Evolutionary conservation across 169 alveolate genomes (phyloP).

Genomic region (Perkinsus olseni): DNA sequence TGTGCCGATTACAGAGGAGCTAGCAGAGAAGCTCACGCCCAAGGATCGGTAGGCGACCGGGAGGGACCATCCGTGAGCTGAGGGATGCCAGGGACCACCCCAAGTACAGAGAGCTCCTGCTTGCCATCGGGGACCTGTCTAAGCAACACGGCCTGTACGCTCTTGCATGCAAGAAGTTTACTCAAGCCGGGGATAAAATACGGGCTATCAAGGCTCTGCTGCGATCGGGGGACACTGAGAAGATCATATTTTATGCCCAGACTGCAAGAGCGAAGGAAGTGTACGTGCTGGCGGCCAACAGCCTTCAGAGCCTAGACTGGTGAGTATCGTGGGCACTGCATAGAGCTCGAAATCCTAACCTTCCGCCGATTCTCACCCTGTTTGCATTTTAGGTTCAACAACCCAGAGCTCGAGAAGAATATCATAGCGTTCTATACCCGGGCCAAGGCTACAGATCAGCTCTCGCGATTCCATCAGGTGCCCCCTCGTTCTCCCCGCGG

Average conservation of each 20-base stretch:
- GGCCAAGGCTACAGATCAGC: conserved; percentile 69
- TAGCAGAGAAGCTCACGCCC: conserved; percentile 50
- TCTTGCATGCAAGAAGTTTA: conserved; percentile 63
- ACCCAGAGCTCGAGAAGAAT: conserved; percentile 59
- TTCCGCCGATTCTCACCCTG: background rate
- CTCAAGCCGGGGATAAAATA: conserved; percentile 61
- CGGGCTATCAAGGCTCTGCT: conserved; percentile 69
- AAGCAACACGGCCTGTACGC: conserved; percentile 59
- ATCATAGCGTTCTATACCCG: conserved; percentile 65
- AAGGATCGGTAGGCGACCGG: conserved; percentile 10
- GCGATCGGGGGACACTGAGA: conserved; percentile 60
- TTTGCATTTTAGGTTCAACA: conserved; percentile 24
- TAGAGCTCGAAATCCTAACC: too few relatives aligned
- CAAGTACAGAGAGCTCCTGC: conserved; percentile 33
- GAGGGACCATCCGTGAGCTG: conserved; percentile 32
- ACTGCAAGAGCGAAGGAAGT: conserved; percentile 66
- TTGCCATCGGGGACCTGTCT: conserved; percentile 48
- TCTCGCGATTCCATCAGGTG: conserved; percentile 5
- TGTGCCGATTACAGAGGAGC: conserved; percentile 44
- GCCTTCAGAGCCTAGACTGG: conserved; percentile 65
- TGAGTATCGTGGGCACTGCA: background rate
- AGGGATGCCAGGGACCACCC: conserved; percentile 16
- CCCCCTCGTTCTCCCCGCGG: background rate
- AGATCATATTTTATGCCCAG: conserved; percentile 60
- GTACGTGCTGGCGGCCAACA: conserved; percentile 67